A percentile compares a stretch with the other conserved stretches of the same genome.
These are phyloP conservation scores for Rhizophora mangle DNA, from an alignment of 345 rosid species.

Conservation along the genomic window DNA sequence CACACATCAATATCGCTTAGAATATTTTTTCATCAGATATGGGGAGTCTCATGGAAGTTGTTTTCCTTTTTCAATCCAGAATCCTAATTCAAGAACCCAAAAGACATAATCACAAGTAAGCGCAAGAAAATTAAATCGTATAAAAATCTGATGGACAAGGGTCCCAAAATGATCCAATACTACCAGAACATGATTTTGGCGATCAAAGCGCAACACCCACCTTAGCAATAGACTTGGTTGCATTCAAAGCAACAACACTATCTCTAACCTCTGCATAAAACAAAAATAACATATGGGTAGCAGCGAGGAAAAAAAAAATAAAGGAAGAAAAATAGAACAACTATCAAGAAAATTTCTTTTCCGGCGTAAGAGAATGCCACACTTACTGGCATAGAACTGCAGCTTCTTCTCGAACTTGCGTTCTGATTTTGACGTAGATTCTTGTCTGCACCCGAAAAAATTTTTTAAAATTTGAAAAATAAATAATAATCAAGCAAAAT, in stretches of 20 bases:
- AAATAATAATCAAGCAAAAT: background rate
- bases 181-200: too few species aligned
- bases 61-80: too few species aligned
- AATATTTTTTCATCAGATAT: too few species aligned
- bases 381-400: slow-evolving; percentile 21
- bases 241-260: slow-evolving; percentile 16
- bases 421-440: slow-evolving; percentile 10
- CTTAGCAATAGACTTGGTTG: slow-evolving; percentile 26
- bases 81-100: too few species aligned
- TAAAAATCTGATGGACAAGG: too few species aligned
- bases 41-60: too few species aligned
- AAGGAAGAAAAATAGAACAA: too few species aligned
- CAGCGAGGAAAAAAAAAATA: background rate
- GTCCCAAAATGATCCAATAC: too few species aligned
- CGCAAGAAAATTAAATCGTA: too few species aligned
- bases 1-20: too few species aligned
- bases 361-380: background rate
- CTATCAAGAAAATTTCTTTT: background rate
- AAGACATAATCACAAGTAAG: too few species aligned
- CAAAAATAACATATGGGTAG: background rate
- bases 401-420: slow-evolving; percentile 28
- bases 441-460: slow-evolving; percentile 8
- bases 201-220: background rate
- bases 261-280: slow-evolving; percentile 28
- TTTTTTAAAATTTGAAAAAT: background rate